Percentiles rank a stretch among this genome's conserved stretches.
phyloP scores from a whole-genome alignment of 73 alveolate genomes.

The Blepharisma japonicum region DNA sequence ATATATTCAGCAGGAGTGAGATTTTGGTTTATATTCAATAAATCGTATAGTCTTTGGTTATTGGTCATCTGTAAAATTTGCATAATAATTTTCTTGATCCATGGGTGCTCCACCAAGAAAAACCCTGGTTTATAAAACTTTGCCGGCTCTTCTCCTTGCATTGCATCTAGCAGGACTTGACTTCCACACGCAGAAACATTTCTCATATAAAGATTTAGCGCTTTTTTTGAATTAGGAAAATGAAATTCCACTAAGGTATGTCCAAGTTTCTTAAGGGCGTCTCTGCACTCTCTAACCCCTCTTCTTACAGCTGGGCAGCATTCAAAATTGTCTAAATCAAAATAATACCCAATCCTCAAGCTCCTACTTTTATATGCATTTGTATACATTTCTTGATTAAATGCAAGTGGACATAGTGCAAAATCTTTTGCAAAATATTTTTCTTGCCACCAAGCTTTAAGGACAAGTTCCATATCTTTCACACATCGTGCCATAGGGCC shows the following conservation, averaged over 20 bases:
- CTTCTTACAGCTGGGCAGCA: neutral
- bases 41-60: neutral
- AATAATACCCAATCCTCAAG: neutral
- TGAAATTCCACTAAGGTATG: neutral
- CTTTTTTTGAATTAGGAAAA: neutral
- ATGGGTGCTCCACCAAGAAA: neutral
- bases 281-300: neutral
- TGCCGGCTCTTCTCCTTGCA: neutral
- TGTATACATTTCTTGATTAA: neutral
- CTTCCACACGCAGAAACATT: neutral
- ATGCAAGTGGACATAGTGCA: neutral
- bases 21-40: neutral
- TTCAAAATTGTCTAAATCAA: neutral
- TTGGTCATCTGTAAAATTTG: neutral
- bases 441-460: conserved; percentile 23
- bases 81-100: neutral
- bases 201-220: neutral
- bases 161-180: neutral
- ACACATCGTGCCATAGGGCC: conserved; percentile 66
- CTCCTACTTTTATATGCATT: neutral
- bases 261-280: neutral
- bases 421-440: neutral
- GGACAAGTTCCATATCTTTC: conserved; percentile 46
- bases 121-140: neutral
- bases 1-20: neutral